Evolutionary conservation across 2,329 filamentous ascomycete species (phyloP).

Genomic region (Didymella pomorum): DNA sequence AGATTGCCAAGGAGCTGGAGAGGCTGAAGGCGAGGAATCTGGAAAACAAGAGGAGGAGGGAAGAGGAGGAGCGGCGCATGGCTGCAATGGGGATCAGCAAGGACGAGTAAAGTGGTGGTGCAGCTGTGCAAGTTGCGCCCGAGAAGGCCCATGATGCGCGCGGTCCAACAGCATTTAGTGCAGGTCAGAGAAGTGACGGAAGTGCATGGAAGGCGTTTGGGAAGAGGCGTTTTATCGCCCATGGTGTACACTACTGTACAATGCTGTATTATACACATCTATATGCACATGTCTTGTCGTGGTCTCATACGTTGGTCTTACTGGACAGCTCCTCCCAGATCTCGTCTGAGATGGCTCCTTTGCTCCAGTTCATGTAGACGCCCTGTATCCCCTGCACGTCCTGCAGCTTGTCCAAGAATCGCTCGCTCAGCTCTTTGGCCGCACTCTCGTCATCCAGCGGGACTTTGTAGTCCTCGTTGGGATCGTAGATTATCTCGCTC

Average conservation of each 20-base stretch:
- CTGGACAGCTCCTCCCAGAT: slow-evolving; percentile 51
- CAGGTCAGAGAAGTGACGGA: background rate
- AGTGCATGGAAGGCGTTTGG: slow-evolving; percentile 33
- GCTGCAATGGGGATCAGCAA: slow-evolving; percentile 28
- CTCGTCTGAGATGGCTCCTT: slow-evolving; percentile 50
- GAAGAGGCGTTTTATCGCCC: slow-evolving; percentile 12
- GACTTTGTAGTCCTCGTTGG: slow-evolving; percentile 80
- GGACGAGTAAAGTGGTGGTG: slow-evolving; percentile 19
- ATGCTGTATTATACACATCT: slow-evolving; percentile 39
- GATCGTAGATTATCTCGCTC: slow-evolving; percentile 83
- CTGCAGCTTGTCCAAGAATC: slow-evolving; percentile 67
- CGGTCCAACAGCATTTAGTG: background rate
- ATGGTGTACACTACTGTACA: slow-evolving; percentile 36
- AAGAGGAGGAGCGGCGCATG: slow-evolving; percentile 47
- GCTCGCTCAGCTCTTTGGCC: slow-evolving; percentile 62
- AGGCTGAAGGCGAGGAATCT: slow-evolving; percentile 66
- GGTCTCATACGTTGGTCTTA: slow-evolving; percentile 45
- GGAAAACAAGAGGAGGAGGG: slow-evolving; percentile 57
- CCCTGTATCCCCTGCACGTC: slow-evolving; percentile 81
- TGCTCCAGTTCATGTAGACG: slow-evolving; percentile 74
- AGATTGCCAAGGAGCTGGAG: slow-evolving; percentile 83
- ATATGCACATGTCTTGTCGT: slow-evolving; percentile 23
- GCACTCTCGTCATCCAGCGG: slow-evolving; percentile 66
- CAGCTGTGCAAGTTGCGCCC: background rate
- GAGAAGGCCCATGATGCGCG: background rate